A percentile compares a stretch with the other conserved stretches of the same genome.
phyloP scores from a whole-genome alignment of 1,139 yeast genomes.

The Geotrichum europaeum region DNA sequence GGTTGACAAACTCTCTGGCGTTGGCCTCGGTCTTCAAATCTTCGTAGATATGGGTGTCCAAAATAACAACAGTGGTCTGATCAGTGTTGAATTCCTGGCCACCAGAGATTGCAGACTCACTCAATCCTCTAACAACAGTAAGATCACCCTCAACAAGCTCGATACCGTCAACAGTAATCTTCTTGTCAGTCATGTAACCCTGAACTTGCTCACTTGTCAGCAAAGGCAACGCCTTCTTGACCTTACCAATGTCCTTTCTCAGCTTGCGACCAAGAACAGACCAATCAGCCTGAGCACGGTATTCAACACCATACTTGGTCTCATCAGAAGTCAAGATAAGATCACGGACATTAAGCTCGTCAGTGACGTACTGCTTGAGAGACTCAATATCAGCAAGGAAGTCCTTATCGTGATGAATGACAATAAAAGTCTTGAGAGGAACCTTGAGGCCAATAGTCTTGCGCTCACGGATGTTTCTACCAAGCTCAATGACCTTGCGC shows the following conservation, averaged over 20 bases:
- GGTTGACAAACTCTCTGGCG: slow-evolving; percentile 93
- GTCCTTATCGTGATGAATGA: slow-evolving; percentile 68
- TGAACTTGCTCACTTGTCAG: slow-evolving; percentile 80
- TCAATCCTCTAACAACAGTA: slow-evolving; percentile 83
- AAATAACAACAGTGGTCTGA: slow-evolving; percentile 78
- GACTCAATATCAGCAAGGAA: slow-evolving; percentile 77
- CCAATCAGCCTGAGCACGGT: slow-evolving; percentile 97
- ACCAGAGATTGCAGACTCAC: slow-evolving; percentile 48
- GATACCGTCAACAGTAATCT: slow-evolving; percentile 82
- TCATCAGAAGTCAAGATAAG: slow-evolving; percentile 86
- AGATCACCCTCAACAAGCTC: slow-evolving; percentile 81
- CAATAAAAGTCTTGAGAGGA: slow-evolving; percentile 83
- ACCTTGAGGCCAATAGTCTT: slow-evolving; percentile 88
- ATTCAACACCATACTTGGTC: slow-evolving; percentile 83
- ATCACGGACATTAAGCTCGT: slow-evolving; percentile 89
- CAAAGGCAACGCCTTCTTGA: slow-evolving; percentile 84
- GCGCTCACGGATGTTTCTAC: slow-evolving; percentile 95
- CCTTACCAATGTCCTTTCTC: slow-evolving; percentile 88
- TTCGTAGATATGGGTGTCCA: slow-evolving; percentile 82
- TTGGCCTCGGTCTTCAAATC: slow-evolving; percentile 90
- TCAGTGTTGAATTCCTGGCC: slow-evolving; percentile 87
- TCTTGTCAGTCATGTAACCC: slow-evolving; percentile 63
- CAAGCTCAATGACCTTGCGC: slow-evolving; percentile 95
- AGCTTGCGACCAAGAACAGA: slow-evolving; percentile 95
- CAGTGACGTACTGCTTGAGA: slow-evolving; percentile 70